Evolutionary conservation across 768 basidiomycete genomes (phyloP).

Genomic region (Hericium coralloides): DNA sequence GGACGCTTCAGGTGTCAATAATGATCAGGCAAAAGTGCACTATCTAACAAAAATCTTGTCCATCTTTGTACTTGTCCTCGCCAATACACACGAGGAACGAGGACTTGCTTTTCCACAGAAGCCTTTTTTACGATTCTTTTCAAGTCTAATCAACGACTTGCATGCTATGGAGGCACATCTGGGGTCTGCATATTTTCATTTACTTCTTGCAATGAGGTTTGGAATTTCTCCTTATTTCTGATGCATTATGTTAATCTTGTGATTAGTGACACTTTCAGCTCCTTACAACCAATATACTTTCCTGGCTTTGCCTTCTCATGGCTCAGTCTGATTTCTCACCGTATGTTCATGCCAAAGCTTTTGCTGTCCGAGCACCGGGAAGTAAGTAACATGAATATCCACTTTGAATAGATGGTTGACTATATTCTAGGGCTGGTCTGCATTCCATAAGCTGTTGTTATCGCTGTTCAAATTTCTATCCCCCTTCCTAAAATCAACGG

Average conservation of each 20-base stretch:
- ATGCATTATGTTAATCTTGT: neutral
- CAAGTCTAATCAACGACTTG: constrained; percentile 88
- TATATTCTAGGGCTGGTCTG: constrained; percentile 70
- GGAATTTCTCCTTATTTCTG: constrained; percentile 7
- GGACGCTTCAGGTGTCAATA: constrained; percentile 86
- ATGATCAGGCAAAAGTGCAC: constrained; percentile 91
- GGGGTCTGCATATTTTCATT: constrained; percentile 82
- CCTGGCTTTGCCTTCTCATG: constrained; percentile 98
- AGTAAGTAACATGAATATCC: constrained; percentile 29
- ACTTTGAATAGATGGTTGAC: neutral
- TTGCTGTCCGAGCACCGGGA: constrained; percentile 83
- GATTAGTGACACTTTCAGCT: constrained; percentile 85
- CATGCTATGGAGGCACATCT: constrained; percentile 79
- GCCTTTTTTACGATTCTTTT: constrained; percentile 98
- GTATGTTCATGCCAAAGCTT: constrained; percentile 95
- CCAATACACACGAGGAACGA: constrained; percentile 92
- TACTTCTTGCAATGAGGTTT: constrained; percentile 83
- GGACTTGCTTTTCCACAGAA: constrained; percentile 89
- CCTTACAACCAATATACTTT: constrained; percentile 92
- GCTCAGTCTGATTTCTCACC: constrained; percentile 93
- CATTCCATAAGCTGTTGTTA: constrained; percentile 90
- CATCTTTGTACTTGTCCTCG: constrained; percentile 92
- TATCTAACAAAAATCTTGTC: constrained; percentile 96
- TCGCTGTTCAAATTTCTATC: constrained; percentile 93
- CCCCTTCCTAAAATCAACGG: constrained; percentile 80